Evolutionary conservation across 75 land plant genomes (phyloP), one percentile per base, ranked within the genome.

Genomic region (Pinus tabuliformis): DNA sequence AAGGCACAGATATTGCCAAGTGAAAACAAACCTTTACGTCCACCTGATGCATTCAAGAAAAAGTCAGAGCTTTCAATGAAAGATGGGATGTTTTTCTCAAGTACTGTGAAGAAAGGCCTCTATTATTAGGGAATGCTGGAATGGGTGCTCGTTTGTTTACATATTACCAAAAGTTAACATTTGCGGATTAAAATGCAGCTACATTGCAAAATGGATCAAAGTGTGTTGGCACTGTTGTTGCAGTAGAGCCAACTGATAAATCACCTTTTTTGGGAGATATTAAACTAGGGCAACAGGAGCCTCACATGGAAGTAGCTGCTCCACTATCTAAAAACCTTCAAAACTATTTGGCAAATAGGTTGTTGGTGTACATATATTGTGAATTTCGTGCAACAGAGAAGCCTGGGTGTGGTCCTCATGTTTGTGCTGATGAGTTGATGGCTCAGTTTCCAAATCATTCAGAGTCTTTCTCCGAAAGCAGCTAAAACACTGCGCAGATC

Each of bases 11-110:
- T 88, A 77, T 81, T 95, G 58, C 99, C 95, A 5, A 91, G 96
- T 63, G 98, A 92, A 61, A 91, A 91, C 75, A 97, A 91, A 77
- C 87, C 99, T 77, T 68, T 89, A 60, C 90, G 98, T 20, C 98
- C 99, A 56, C 99, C 99, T 72, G 93, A 95, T 33, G 99, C 99
- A 37, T 97, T 97, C 79, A 97, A 91, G 80, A 97, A 89, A 79
- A 97, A 97, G 88, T 95, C 99, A 30, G 98, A 97, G 63, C 92
- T 97, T 62, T 97, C 99, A 58, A 93, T 86, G 1, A 97, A 97
- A 82, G 98, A 89, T 85, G 99, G 99, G 11, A 91, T 83, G 88
- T 97, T 20, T 98, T 94, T 75, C 78, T 97, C 13, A 89, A 97
- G 80, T 97, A 95, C 66, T 95, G 96, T 82, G 99, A 97, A 77